Percentiles rank a stretch among this genome's conserved stretches.
phyloP scores from a whole-genome alignment of 2,329 filamentous ascomycete genomes.

The Epichloe bromicola region DNA sequence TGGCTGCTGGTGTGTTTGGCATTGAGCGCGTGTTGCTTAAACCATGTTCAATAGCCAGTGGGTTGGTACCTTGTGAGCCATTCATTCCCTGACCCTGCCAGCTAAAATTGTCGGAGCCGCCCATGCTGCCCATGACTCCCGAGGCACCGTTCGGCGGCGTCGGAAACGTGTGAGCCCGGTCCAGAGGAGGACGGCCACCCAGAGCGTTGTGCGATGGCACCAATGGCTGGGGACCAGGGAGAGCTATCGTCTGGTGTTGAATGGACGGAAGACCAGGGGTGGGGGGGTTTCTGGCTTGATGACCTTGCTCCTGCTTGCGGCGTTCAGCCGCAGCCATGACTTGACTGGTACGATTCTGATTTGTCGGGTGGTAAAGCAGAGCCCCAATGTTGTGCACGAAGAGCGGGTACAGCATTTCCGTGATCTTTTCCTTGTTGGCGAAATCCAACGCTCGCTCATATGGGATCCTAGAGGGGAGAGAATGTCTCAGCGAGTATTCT shows the following conservation, averaged over 20 bases:
- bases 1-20: conserved; percentile 80
- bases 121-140: conserved; percentile 64
- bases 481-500: conserved; percentile 13
- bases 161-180: conserved; percentile 84
- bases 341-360: conserved; percentile 68
- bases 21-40: conserved; percentile 72
- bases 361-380: conserved; percentile 84
- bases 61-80: conserved; percentile 49
- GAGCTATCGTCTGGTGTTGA: conserved; percentile 49
- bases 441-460: conserved; percentile 97
- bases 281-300: conserved; percentile 48
- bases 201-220: conserved; percentile 57
- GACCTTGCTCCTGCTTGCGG: conserved; percentile 56
- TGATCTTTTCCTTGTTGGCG: conserved; percentile 99
- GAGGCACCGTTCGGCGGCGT: conserved; percentile 91
- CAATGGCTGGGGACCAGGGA: conserved; percentile 43
- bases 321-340: conserved; percentile 78
- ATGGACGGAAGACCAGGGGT: conserved; percentile 51
- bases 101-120: conserved; percentile 64
- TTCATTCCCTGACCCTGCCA: conserved; percentile 57
- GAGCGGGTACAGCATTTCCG: conserved; percentile 82
- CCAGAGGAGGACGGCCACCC: conserved; percentile 57
- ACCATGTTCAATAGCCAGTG: conserved; percentile 67
- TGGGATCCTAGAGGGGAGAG: conserved; percentile 58
- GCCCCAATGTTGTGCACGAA: conserved; percentile 97